Percentiles rank a stretch among this genome's conserved stretches.
phyloP scores from a whole-genome alignment of 208 protist species.

The Endotrypanum monterogeii region DNA sequence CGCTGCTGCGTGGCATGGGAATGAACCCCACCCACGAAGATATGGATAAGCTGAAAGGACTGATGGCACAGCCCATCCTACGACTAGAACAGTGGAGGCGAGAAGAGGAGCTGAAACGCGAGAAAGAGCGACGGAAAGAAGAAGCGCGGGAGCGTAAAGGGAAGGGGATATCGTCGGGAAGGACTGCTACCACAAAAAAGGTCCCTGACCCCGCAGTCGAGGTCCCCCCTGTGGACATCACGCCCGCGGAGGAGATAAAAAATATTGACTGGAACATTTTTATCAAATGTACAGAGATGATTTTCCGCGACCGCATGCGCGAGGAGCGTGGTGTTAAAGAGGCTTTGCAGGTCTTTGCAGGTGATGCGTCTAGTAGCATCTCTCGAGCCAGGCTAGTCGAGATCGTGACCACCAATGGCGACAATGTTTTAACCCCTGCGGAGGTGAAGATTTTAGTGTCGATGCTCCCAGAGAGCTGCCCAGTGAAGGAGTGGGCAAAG shows the following conservation, averaged over 20 bases:
- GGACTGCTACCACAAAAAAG: slow-evolving; percentile 52
- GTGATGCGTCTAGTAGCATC: slow-evolving; percentile 30
- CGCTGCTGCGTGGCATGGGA: slow-evolving; percentile 87
- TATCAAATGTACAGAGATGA: slow-evolving; percentile 81
- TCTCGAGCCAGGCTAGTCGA: slow-evolving; percentile 54
- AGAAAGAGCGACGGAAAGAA: slow-evolving; percentile 80
- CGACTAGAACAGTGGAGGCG: slow-evolving; percentile 85
- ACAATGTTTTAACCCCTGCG: slow-evolving; percentile 77
- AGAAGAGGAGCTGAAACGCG: slow-evolving; percentile 77
- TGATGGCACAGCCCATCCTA: slow-evolving; percentile 77
- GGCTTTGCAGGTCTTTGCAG: slow-evolving; percentile 62
- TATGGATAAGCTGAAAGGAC: slow-evolving; percentile 77
- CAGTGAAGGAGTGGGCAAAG: slow-evolving; percentile 66
- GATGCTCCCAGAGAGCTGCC: slow-evolving; percentile 56
- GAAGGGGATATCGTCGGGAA: slow-evolving; percentile 13
- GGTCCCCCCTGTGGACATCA: slow-evolving; percentile 51
- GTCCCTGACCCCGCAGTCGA: slow-evolving; percentile 32
- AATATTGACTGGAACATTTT: slow-evolving; percentile 95
- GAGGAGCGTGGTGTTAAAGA: slow-evolving; percentile 69
- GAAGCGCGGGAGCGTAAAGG: slow-evolving; percentile 65
- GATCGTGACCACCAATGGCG: slow-evolving; percentile 78
- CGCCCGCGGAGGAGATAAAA: slow-evolving; percentile 88
- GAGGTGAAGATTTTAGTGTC: slow-evolving; percentile 69
- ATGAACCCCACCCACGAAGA: slow-evolving; percentile 89
- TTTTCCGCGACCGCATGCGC: slow-evolving; percentile 71